Evolutionary conservation across 805 yeast genomes (phyloP), one percentile per base, ranked within the genome.

Genomic region (Isabelozyma pseudorhagii): DNA sequence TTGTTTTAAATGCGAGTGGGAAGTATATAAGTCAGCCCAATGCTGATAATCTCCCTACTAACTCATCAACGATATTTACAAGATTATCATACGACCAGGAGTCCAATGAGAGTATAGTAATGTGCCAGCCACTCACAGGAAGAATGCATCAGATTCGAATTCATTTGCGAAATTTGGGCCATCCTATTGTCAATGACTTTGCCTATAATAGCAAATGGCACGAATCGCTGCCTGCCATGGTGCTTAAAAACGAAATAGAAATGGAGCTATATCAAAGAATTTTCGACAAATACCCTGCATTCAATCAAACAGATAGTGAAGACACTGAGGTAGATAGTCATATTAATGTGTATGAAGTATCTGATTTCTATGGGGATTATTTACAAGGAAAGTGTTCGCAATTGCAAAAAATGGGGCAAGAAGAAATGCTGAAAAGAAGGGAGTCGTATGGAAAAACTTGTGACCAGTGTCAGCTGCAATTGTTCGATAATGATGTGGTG

Each of bases 141-240:
- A 67, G 77, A 52, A 79, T 79, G 60, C 85, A 81, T 61, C 85
- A 81, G 59, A 80, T 81, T 25, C 64, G 85, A 10, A 78, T 81
- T 5, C 85, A 81, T 59, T 60, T 81, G 10, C 60, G 82, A 18
- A 75, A 79, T 53, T 45, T 80, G 52, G 97, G 97, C 0, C 79
- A 74, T 61, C 97, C 98, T 0, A 93, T 93, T 43, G 90, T 88
- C 3, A 92, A 93, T 63, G 99, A 93, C 65, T 63, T 60, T 27
- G 56, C 64, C 10, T 74, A 74, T 51, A 63, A 66, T 46, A 61
- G 63, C 1, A 41, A 25, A 4, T 49, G 46, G 25, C 27, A 38
- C 14, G 40, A 42, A 5, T 21, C 48, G 10, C 40, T 48, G 17
- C 34, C 18, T 8, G 34, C 42, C 13, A 11, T 38, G 50, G 51